These are phyloP conservation scores for Edaphochlamys debaryana DNA, from an alignment of 139 green algal genomes.

Conservation along the genomic window DNA sequence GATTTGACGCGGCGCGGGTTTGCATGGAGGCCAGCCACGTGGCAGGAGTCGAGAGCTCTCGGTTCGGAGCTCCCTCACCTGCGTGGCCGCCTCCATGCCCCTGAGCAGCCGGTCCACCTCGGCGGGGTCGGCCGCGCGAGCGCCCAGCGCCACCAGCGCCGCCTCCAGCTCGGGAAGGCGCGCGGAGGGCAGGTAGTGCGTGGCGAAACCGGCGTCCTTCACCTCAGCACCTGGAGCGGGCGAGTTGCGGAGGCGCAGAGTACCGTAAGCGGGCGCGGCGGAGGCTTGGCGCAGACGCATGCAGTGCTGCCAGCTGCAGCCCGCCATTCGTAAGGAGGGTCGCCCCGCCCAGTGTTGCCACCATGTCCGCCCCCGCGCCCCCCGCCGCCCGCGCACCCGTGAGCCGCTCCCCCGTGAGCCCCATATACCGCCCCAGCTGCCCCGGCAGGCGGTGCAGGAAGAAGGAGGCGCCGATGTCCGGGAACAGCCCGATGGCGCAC, in stretches of 20 bases:
- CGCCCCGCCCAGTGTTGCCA: no score
- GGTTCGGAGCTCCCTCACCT: no score
- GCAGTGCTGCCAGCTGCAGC: no score
- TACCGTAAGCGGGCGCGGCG: no score
- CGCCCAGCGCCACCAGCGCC: constrained; percentile 47
- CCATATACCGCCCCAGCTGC: constrained; percentile 83
- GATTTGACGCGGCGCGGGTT: no score
- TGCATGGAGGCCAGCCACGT: no score
- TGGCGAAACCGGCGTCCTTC: constrained; percentile 81
- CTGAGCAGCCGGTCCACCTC: constrained; percentile 15
- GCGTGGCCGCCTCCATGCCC: constrained; percentile 23
- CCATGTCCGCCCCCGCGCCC: no score
- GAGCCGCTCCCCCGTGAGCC: constrained; percentile 82
- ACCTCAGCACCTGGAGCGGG: constrained; percentile 67
- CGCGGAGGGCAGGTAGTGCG: constrained; percentile 81
- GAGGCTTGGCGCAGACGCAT: no score
- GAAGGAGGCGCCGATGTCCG: constrained; percentile 89
- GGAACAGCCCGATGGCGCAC: constrained; percentile 94
- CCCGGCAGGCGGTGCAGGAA: constrained; percentile 81
- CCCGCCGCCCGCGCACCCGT: no score
- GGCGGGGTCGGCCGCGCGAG: constrained; percentile 17
- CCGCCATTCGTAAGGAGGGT: no score
- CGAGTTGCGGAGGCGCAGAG: no score
- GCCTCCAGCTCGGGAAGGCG: constrained; percentile 61
- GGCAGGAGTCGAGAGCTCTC: no score